Percentiles rank a stretch among this genome's conserved stretches.
Conservation (phyloP, 2,329 filamentous ascomycete genomes). For the Nothopassalora personata region DNA sequence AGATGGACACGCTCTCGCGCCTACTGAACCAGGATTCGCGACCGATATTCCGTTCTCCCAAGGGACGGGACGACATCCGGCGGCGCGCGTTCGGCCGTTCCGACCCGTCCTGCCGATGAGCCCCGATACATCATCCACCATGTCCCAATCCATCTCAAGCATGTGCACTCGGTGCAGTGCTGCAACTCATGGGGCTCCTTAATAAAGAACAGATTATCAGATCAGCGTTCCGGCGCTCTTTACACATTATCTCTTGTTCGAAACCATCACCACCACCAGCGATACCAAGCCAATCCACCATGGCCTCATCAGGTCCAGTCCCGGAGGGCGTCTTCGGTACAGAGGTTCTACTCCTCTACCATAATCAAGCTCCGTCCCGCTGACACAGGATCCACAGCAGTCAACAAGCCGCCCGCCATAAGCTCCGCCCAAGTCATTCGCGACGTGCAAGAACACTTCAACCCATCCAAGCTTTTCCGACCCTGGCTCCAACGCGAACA, state of each 20-base stretch:
- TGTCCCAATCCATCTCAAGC: no score
- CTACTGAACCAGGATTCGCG: conserved; percentile 3
- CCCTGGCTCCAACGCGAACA: conserved; percentile 67
- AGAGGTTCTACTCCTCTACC: conserved; percentile 20
- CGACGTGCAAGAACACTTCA: conserved; percentile 78
- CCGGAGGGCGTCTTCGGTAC: conserved; percentile 60
- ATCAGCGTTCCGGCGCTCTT: conserved; percentile 8
- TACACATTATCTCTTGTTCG: conserved; percentile 8
- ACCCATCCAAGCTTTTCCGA: conserved; percentile 70
- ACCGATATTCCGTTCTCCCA: no score
- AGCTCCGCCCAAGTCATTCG: conserved; percentile 89
- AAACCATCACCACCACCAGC: not conserved
- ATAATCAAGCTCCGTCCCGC: conserved; percentile 3
- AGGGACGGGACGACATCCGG: no score
- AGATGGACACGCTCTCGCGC: not conserved
- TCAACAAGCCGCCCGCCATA: conserved; percentile 85
- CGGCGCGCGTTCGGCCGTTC: not conserved
- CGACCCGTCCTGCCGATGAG: not conserved
- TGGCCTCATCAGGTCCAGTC: conserved; percentile 17
- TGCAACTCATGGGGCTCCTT: not conserved
- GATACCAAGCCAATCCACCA: conserved; percentile 4
- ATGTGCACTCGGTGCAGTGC: no score
- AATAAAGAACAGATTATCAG: not conserved
- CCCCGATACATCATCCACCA: not conserved
- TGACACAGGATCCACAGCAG: conserved; percentile 57